These are phyloP conservation scores for Alternaria longipes DNA, from an alignment of 2,329 filamentous ascomycete species.

Conservation along the genomic window DNA sequence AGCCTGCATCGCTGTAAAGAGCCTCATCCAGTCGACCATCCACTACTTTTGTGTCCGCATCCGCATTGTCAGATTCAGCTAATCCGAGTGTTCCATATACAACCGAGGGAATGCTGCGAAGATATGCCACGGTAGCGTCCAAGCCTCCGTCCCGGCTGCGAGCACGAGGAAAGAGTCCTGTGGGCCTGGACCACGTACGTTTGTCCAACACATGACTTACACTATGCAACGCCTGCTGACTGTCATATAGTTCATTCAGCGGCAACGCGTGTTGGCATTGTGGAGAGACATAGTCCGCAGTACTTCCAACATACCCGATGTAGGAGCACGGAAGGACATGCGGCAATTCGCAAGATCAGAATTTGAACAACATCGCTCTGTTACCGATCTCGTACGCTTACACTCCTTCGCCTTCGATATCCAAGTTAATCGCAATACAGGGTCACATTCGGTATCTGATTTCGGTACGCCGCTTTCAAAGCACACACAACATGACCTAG, in stretches of 20 bases:
- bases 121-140: slow-evolving; percentile 46
- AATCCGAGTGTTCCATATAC: background rate
- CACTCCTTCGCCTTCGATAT: too few species aligned
- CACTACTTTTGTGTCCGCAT: background rate
- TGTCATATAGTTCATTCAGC: slow-evolving; percentile 59
- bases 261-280: slow-evolving; percentile 56
- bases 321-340: slow-evolving; percentile 53
- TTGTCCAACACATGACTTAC: background rate
- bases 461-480: slow-evolving; percentile 46
- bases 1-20: background rate
- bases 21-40: slow-evolving; percentile 5
- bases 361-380: slow-evolving; percentile 58
- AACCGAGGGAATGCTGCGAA: slow-evolving; percentile 38
- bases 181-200: slow-evolving; percentile 47
- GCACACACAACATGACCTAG: background rate
- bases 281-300: slow-evolving; percentile 60
- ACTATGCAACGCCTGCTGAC: slow-evolving; percentile 13
- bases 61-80: background rate
- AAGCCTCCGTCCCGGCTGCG: slow-evolving; percentile 42
- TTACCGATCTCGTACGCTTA: slow-evolving; percentile 57
- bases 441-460: slow-evolving; percentile 60
- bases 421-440: slow-evolving; percentile 32
- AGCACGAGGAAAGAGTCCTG: slow-evolving; percentile 42
- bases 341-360: slow-evolving; percentile 59
- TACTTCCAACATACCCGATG: slow-evolving; percentile 46